phyloP scores from a whole-genome alignment of 106 monocot species.

The Xerophyta viscosa region DNA sequence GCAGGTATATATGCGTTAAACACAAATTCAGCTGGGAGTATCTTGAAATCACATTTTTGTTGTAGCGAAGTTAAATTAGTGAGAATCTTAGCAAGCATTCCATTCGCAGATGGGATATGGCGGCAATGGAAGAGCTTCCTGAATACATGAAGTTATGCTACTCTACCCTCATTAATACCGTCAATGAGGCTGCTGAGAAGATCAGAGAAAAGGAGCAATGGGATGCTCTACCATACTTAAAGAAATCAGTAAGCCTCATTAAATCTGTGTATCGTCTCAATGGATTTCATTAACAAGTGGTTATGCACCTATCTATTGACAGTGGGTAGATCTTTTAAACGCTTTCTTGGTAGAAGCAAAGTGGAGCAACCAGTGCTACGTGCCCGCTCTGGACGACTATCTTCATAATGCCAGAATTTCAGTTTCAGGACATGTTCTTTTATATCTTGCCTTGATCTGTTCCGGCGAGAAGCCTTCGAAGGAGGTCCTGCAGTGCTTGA shows the following conservation, averaged over 20 bases:
- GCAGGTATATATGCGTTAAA: slow-evolving; percentile 13
- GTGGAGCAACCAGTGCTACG: slow-evolving; percentile 22
- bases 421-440: slow-evolving; percentile 9
- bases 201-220: slow-evolving; percentile 9
- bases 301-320: neutral
- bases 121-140: slow-evolving; percentile 27
- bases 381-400: slow-evolving; percentile 30
- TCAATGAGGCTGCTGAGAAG: slow-evolving; percentile 17
- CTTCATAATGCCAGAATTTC: slow-evolving; percentile 32
- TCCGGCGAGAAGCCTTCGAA: neutral
- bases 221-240: slow-evolving; percentile 16
- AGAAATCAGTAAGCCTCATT: slow-evolving; percentile 24
- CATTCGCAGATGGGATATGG: slow-evolving; percentile 29
- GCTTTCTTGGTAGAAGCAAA: slow-evolving; percentile 36
- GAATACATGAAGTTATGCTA: slow-evolving; percentile 35
- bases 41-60: neutral
- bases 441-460: slow-evolving; percentile 14
- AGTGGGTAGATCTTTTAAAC: slow-evolving; percentile 46
- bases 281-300: neutral
- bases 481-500: slow-evolving; percentile 9
- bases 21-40: neutral
- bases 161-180: slow-evolving; percentile 12
- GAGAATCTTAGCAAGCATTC: no score
- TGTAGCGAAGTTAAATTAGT: neutral
- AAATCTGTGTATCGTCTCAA: neutral